Evolutionary conservation across 75 land plant genomes (phyloP), one percentile per base, ranked within the genome.

Genomic region (Pseudotsuga menziesii): DNA sequence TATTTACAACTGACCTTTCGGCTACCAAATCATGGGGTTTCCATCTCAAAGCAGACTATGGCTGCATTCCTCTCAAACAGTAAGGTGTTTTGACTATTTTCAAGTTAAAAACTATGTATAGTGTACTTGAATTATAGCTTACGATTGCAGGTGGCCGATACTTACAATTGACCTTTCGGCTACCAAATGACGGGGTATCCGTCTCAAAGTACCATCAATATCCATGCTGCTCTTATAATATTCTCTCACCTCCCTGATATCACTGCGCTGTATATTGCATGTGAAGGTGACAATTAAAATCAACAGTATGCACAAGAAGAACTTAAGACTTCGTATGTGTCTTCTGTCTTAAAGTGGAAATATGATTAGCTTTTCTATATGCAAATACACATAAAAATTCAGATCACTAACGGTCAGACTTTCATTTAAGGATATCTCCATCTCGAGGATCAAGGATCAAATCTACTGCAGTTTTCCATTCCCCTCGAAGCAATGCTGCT

Each of bases 81-180:
- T 69, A 16, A 20, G 23, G 44, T 6, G 41, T 29, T 29, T 29
- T 29, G 32, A 29, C 32, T 29, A 29, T 9, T 69, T 69, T 11
- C 6, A 12, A 35, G n/a, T 58, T 27, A 58, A 19, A 25, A 8
- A 27, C 61, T 60, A 60, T 61, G 16, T 75, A 75, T 22, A 58
- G 15, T 27, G 61, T 48, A 15, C 27, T 75, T 56, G 27, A 27
- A 23, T 17, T 16, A 25, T 25, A 75, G 39, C 13, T 75, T 3
- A 54, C 60, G 23, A 41, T 41, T 36, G 11, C n/a, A 19, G 20
- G 13, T 69, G 48, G 52, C 16, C 17, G n/a, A 22, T 75, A 83
- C 98, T 90, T 91, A 97, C 99, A 75, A 97, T 86, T 54, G 97
- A 90, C 61, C 93, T 87, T 84, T 97, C 99, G 56, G 95, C 91